These are phyloP conservation scores for Aspergillus wentii DNA, from an alignment of 495 filamentous ascomycete species.

Conservation along the genomic window DNA sequence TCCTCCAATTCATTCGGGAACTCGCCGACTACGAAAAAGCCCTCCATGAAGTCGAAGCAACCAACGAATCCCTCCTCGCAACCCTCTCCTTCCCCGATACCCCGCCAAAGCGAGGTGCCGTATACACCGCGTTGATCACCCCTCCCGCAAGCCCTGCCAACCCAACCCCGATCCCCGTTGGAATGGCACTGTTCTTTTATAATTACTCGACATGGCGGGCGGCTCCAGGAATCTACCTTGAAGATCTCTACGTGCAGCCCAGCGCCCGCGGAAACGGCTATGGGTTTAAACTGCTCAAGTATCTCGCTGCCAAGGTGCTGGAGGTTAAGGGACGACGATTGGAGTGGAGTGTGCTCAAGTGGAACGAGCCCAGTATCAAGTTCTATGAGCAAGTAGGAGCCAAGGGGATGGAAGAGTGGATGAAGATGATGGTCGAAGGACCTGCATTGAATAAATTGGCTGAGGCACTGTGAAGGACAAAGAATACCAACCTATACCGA, in stretches of 20 bases:
- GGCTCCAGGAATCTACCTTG: conserved; percentile 85
- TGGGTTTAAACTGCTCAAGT: conserved; percentile 67
- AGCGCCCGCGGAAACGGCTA: conserved; percentile 70
- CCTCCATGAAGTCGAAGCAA: conserved; percentile 71
- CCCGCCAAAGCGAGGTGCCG: conserved; percentile 31
- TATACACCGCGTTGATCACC: conserved; percentile 40
- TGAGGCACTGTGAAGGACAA: no score
- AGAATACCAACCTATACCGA: no score
- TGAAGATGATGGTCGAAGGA: conserved; percentile 83
- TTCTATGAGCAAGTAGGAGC: conserved; percentile 84
- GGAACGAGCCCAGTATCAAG: conserved; percentile 83
- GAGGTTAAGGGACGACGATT: conserved; percentile 67
- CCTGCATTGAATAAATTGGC: conserved; percentile 60
- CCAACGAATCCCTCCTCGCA: conserved; percentile 59
- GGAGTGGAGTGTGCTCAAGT: conserved; percentile 89
- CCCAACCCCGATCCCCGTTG: conserved; percentile 37
- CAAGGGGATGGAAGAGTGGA: conserved; percentile 79
- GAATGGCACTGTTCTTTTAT: conserved; percentile 65
- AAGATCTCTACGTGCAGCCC: conserved; percentile 82
- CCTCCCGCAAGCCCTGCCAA: conserved; percentile 23
- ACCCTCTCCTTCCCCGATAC: conserved; percentile 72
- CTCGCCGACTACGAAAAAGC: conserved; percentile 80
- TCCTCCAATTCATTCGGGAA: conserved; percentile 80
- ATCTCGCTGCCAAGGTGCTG: conserved; percentile 68
- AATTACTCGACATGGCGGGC: conserved; percentile 84